phyloP scores from a whole-genome alignment of 2,329 filamentous ascomycete species.

The Colletotrichum magnum region DNA sequence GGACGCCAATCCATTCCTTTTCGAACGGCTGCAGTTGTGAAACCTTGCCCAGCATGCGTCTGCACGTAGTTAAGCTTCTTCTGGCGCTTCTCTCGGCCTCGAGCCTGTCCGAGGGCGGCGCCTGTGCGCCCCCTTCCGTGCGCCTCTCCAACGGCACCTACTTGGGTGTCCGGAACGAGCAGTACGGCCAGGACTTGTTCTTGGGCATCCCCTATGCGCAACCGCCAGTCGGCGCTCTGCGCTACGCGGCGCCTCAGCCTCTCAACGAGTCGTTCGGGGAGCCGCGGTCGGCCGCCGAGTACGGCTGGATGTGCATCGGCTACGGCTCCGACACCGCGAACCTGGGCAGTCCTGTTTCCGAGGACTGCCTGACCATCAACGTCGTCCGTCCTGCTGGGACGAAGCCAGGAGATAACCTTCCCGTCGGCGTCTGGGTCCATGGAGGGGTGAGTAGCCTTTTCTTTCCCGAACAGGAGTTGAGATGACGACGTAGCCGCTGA shows the following conservation, averaged over 20 bases:
- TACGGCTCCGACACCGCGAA: constrained; percentile 57
- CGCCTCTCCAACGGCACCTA: constrained; percentile 51
- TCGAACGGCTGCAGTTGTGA: constrained; percentile 13
- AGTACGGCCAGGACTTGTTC: constrained; percentile 69
- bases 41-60: constrained; percentile 30
- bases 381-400: constrained; percentile 64
- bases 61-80: constrained; percentile 29
- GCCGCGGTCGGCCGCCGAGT: constrained; percentile 58
- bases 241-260: constrained; percentile 71
- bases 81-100: constrained; percentile 27
- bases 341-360: constrained; percentile 58
- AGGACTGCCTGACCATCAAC: constrained; percentile 67
- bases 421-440: constrained; percentile 72
- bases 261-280: constrained; percentile 63
- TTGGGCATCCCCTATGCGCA: constrained; percentile 75
- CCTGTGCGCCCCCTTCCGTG: constrained; percentile 25
- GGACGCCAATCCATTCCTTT: constrained; percentile 6
- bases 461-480: background rate
- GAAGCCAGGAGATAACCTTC: constrained; percentile 59
- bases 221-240: constrained; percentile 69
- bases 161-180: constrained; percentile 53
- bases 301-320: constrained; percentile 63
- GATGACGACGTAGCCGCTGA: constrained; percentile 10
- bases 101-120: constrained; percentile 26
- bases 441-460: constrained; percentile 58